Base-by-base conservation (phyloP, 257 asterid species). In the Jacaranda mimosifolia region DNA sequence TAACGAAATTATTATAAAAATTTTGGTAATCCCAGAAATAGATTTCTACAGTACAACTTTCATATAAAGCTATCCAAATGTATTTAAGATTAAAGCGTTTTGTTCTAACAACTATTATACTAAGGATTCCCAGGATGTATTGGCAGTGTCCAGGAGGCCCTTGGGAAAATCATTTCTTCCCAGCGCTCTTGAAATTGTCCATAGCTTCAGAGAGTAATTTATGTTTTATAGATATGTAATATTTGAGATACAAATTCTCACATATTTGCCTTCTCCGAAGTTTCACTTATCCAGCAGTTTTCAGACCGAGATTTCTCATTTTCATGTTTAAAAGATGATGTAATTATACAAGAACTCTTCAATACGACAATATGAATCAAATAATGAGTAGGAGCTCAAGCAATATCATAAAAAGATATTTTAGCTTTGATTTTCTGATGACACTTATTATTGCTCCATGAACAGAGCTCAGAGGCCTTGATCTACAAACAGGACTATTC, bases 381-480 rank as follows among this genome's bases (percentile, higher is more conserved):
- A 51, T 3, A 36, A 63, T 70, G 7, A n/a, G 32, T 26, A 26
- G 32, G 32, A 26, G 32, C 32, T 26, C 32, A 26, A 0, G 32
- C 32, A 2, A 26, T 26, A 26, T 26, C 32, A 26, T 0, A 26
- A 2, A 26, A 26, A 26, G 32, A 26, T 26, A 26, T 26, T 26
- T 26, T 2, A 26, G 32, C 32, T 40, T 43, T 19, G 45, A 43
- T 15, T 13, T 79, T 77, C 79, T 62, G 76, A 75, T 57, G 72
- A 32, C 56, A 65, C 36, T 78, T 71, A 36, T 66, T 36, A 35
- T 64, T 68, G 48, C 56, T 52, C 42, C 64, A 40, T 85, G 70
- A 39, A 63, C 93, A 94, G 98, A 91, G 86, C 93, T 92, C 48
- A 80, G 87, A 81, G 92, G 93, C 68, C 90, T 91, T 60, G 97